Conservation (phyloP, 441 rosid species). For the Gossypium trilobum region DNA sequence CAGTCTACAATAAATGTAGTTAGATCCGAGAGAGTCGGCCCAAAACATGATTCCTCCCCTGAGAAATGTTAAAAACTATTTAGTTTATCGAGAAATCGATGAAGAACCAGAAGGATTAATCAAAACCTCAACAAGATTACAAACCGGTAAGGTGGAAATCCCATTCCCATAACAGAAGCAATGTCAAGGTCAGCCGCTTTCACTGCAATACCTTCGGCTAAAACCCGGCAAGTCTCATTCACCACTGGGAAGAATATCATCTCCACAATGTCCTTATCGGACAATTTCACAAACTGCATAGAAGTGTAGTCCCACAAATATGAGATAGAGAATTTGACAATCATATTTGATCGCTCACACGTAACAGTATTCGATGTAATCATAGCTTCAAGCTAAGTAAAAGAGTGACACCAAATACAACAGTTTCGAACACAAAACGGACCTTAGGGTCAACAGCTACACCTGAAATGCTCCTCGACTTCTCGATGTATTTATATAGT, state of each 20-base stretch:
- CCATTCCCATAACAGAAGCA: conserved; percentile 87
- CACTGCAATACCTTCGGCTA: conserved; percentile 84
- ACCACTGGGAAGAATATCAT: conserved; percentile 90
- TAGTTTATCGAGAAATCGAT: conserved; percentile 14
- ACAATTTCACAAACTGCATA: conserved; percentile 53
- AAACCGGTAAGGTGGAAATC: conserved; percentile 90
- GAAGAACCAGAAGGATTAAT: not conserved
- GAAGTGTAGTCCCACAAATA: conserved; percentile 9
- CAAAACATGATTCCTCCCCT: conserved; percentile 93
- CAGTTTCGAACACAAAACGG: not conserved
- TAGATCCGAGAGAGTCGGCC: conserved; percentile 86
- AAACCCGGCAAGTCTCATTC: conserved; percentile 89
- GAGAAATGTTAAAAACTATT: conserved; percentile 18
- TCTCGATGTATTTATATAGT: conserved; percentile 61
- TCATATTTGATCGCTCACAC: not conserved
- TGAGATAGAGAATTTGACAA: not conserved
- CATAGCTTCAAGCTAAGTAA: conserved; percentile 11
- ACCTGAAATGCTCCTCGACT: conserved; percentile 73
- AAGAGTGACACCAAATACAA: not conserved
- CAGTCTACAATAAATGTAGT: conserved; percentile 62
- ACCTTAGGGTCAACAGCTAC: conserved; percentile 65
- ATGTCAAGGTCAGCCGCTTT: conserved; percentile 92
- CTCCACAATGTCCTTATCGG: conserved; percentile 77
- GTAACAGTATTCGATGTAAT: not conserved
- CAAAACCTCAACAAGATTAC: not conserved